Evolutionary conservation across 495 filamentous ascomycete species (phyloP).

Genomic region (Xylaria cubensis): DNA sequence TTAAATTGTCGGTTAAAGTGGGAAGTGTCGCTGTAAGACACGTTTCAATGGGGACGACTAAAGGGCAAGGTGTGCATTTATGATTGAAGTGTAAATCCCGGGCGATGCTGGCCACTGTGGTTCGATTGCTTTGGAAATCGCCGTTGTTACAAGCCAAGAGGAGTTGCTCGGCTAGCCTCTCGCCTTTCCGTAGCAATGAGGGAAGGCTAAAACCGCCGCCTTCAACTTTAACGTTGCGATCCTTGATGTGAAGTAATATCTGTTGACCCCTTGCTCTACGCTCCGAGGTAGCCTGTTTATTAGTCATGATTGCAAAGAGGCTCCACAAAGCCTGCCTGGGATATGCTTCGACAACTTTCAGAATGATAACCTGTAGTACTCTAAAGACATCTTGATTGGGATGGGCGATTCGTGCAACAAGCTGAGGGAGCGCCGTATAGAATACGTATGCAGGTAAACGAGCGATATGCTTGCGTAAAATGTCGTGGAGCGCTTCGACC

Average conservation of each 20-base stretch:
- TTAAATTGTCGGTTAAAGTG: constrained; percentile 69
- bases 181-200: constrained; percentile 73
- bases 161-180: constrained; percentile 83
- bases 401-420: constrained; percentile 91
- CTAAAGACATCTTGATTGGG: constrained; percentile 76
- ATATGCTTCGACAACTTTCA: constrained; percentile 77
- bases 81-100: constrained; percentile 83
- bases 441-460: constrained; percentile 86
- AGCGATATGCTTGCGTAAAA: constrained; percentile 74
- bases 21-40: constrained; percentile 85
- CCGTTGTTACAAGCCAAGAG: constrained; percentile 80
- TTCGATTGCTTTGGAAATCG: constrained; percentile 69
- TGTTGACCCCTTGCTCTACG: constrained; percentile 59
- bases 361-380: constrained; percentile 75
- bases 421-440: constrained; percentile 90
- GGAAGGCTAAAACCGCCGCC: constrained; percentile 60
- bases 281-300: constrained; percentile 50
- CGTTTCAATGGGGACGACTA: constrained; percentile 87
- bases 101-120: constrained; percentile 69
- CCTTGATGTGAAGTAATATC: constrained; percentile 54
- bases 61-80: constrained; percentile 76
- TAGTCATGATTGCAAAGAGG: constrained; percentile 77
- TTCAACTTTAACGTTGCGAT: constrained; percentile 44
- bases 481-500: constrained; percentile 72
- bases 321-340: constrained; percentile 96